A percentile compares a stretch with the other conserved stretches of the same genome.
These are phyloP conservation scores for Lipomyces sp. DNA, from an alignment of 805 yeast genomes.

Conservation along the genomic window DNA sequence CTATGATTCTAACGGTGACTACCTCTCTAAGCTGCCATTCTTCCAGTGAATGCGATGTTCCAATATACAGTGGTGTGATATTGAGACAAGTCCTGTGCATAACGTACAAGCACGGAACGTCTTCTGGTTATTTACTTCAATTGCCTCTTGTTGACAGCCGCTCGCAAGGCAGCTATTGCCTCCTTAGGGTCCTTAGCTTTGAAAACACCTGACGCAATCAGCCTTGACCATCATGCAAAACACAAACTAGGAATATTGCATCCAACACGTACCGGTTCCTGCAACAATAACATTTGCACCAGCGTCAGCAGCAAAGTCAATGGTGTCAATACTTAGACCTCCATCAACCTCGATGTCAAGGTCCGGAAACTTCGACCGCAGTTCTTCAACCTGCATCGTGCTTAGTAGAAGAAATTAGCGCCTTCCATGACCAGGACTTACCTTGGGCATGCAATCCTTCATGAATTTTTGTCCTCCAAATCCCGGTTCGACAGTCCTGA, in stretches of 20 bases:
- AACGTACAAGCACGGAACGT: background rate
- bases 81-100: too few species aligned
- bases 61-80: too few species aligned
- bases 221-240: background rate
- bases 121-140: constrained; percentile 8
- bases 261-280: constrained; percentile 55
- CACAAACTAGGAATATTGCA: background rate
- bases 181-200: constrained; percentile 78
- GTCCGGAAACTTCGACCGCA: constrained; percentile 74
- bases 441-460: constrained; percentile 96
- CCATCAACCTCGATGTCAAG: constrained; percentile 96
- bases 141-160: constrained; percentile 53
- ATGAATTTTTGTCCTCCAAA: constrained; percentile 98
- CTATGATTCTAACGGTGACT: too few species aligned
- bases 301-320: constrained; percentile 87
- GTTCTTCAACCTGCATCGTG: constrained; percentile 52
- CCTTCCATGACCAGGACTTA: background rate
- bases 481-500: constrained; percentile 91
- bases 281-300: constrained; percentile 99
- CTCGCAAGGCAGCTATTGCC: constrained; percentile 71
- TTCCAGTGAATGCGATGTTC: too few species aligned
- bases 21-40: too few species aligned
- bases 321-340: constrained; percentile 85
- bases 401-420: background rate
- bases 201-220: constrained; percentile 67